Base-by-base conservation (phyloP, 1,284 basidiomycete genomes). In the Golubevia sp. region DNA sequence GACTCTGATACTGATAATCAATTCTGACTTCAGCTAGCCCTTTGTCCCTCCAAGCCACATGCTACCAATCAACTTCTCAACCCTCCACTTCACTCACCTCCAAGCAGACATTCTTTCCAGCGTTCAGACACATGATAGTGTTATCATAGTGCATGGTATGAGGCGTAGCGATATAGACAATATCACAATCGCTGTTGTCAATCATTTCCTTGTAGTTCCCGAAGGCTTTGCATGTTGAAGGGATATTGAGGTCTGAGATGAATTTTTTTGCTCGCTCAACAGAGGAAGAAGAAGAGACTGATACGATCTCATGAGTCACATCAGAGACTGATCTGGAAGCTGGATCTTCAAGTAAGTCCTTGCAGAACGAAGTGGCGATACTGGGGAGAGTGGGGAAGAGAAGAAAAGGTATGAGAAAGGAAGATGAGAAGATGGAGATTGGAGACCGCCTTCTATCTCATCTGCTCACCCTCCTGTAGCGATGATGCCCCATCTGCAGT, bases 91-190 rank as follows among this genome's bases (percentile, higher is more conserved):
- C 38, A 54, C 56, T 49, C 48, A 65, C 65, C 49, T 79, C 76
- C 34, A 75, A 77, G 44, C 63, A 88, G 21, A 96, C 91, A 82
- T 94, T 88, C 84, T 95, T 97, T 57, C 90, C 90, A 1, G 90
- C 91, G 61, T 89, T 87, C 65, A 95, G 88, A 6, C 91, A 91
- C 56, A 89, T 89, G 68, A 91, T 86, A 0, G 91, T 89, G 74
- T 93, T 92, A 63, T 87, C 86, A 80, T 93, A 93, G 86, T 97
- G 94, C 66, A 88, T 87, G 0, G 92, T 91, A 81, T 96, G 92
- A 3, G 93, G 94, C 0, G 94, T 94, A 23, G 92, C 91, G 88
- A 78, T 24, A 63, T 87, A 65, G 44, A 68, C 55, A 49, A 69
- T 84, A 55, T 86, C 71, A 68, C 87, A 65, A 50, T 91, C 89